Evolutionary conservation across 2,329 filamentous ascomycete genomes (phyloP), one percentile per base, ranked within the genome.

Genomic region (Fusarium mangiferae): DNA sequence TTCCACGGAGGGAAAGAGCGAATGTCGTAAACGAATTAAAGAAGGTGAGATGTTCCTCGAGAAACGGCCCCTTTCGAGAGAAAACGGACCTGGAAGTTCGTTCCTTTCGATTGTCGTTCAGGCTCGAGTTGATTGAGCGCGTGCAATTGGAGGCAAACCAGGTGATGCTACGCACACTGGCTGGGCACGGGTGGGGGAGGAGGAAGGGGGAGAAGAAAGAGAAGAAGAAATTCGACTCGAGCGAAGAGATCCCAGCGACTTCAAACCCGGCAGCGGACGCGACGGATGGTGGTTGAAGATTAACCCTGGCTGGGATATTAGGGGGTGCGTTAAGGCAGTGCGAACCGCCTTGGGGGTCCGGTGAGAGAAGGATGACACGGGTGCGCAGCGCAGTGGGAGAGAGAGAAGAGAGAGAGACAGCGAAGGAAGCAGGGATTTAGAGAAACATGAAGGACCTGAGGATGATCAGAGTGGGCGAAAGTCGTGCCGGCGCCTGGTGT

Each of bases 51-150:
- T 72, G 65, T 51, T 60, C 60, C 74, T 72, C 61, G 75, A 70
- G 55, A 62, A 66, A 64, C 67, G 64, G 45, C 66, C 70, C 59
- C 75, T 64, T 48, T 64, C 28, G 42, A 49, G 51, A 55, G 61
- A 70, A 68, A 48, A 74, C 58, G 67, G 75, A 70, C 76, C 66
- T 51, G 52, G 41, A 66, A 73, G 72, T 70, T 77, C 74, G 68
- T 70, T 78, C 75, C 70, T 76, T 74, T 74, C 72, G 55, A 75
- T 77, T 74, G 63, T 78, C 64, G 72, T 76, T 58, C 52, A 61
- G 54, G 60, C 64, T 76, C 60, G 70, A 67, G 66, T 60, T 52
- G 33, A 54, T 64, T 71, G 70, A 70, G 51, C 60, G 68, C 62
- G 68, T 64, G 69, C 54, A 59, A 62, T 77, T 72, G 75, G 58